A percentile compares a stretch with the other conserved stretches of the same genome.
Evolutionary conservation across 2,329 filamentous ascomycete genomes (phyloP).

Genomic region (Aspergillus unguis): DNA sequence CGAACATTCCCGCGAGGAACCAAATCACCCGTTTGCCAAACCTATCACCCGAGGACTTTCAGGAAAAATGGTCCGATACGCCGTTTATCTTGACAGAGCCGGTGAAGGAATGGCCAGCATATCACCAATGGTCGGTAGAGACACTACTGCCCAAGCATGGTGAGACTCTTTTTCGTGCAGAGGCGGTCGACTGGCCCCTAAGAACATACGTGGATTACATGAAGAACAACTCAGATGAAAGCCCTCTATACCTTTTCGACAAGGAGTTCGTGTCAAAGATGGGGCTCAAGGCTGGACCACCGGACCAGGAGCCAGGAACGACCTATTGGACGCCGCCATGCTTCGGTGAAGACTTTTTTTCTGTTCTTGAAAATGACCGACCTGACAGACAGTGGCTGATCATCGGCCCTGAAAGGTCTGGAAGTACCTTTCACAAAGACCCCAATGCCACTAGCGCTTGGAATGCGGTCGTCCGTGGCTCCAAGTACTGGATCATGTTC

Average conservation of each 20-base stretch:
- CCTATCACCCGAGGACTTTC: constrained; percentile 70
- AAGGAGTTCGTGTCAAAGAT: constrained; percentile 84
- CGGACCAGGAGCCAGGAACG: constrained; percentile 43
- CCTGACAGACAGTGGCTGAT: constrained; percentile 93
- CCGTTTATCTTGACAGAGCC: constrained; percentile 85
- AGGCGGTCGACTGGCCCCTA: constrained; percentile 89
- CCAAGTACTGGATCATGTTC: constrained; percentile 99
- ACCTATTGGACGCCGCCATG: constrained; percentile 77
- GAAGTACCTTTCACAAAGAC: constrained; percentile 91
- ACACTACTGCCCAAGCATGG: constrained; percentile 62
- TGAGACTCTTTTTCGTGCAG: constrained; percentile 73
- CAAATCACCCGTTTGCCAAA: constrained; percentile 67
- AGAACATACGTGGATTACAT: constrained; percentile 80
- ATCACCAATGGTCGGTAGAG: constrained; percentile 69
- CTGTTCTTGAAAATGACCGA: constrained; percentile 70
- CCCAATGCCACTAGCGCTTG: constrained; percentile 71
- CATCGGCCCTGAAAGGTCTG: constrained; percentile 78
- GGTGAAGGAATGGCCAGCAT: constrained; percentile 78
- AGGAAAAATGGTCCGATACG: constrained; percentile 68
- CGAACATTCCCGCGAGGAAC: constrained; percentile 69
- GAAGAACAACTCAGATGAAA: constrained; percentile 75
- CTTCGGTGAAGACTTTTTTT: constrained; percentile 84
- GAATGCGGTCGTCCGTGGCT: constrained; percentile 87
- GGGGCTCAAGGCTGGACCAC: constrained; percentile 58
- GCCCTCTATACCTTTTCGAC: constrained; percentile 90